These are phyloP conservation scores for Phytophthora niederhauseri DNA, from an alignment of 352 stramenopile species.

Conservation along the genomic window DNA sequence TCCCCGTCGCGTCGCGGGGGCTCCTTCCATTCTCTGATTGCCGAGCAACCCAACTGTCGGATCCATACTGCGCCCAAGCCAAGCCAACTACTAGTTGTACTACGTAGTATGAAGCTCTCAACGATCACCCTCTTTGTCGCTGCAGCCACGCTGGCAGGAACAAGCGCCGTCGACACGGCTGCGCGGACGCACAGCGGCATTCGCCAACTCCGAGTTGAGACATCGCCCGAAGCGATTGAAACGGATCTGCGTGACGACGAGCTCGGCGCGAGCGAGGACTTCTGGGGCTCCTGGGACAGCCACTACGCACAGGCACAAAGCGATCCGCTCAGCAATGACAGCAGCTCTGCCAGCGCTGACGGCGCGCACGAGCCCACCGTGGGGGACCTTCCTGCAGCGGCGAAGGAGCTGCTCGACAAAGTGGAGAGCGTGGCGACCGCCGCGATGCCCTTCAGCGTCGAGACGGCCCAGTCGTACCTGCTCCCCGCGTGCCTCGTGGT, in stretches of 20 bases:
- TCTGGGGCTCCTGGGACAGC: slow-evolving; percentile 20
- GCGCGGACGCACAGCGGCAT: neutral
- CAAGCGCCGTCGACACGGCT: neutral
- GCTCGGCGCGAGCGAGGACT: slow-evolving; percentile 26
- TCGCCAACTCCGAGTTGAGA: slow-evolving; percentile 19
- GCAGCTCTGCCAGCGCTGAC: slow-evolving; percentile 5
- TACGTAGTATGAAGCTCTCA: slow-evolving; percentile 18
- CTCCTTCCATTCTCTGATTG: slow-evolving; percentile 22
- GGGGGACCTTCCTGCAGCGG: slow-evolving; percentile 11
- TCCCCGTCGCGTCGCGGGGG: slow-evolving; percentile 21
- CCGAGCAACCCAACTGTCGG: slow-evolving; percentile 19
- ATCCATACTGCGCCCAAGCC: neutral
- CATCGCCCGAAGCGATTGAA: slow-evolving; percentile 7
- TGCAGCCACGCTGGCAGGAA: neutral
- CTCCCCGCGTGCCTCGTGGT: slow-evolving; percentile 15
- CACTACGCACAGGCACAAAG: slow-evolving; percentile 9
- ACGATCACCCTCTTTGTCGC: slow-evolving; percentile 5
- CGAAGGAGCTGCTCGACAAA: slow-evolving; percentile 11
- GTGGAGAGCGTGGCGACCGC: slow-evolving; percentile 22
- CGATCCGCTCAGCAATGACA: neutral
- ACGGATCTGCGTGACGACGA: slow-evolving; percentile 20
- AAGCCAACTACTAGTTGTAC: neutral
- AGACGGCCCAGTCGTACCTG: slow-evolving; percentile 12
- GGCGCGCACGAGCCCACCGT: slow-evolving; percentile 1
- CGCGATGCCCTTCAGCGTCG: slow-evolving; percentile 20